phyloP scores from a whole-genome alignment of 202 grass and related monocot genomes.

The Elaeis oleifera region DNA sequence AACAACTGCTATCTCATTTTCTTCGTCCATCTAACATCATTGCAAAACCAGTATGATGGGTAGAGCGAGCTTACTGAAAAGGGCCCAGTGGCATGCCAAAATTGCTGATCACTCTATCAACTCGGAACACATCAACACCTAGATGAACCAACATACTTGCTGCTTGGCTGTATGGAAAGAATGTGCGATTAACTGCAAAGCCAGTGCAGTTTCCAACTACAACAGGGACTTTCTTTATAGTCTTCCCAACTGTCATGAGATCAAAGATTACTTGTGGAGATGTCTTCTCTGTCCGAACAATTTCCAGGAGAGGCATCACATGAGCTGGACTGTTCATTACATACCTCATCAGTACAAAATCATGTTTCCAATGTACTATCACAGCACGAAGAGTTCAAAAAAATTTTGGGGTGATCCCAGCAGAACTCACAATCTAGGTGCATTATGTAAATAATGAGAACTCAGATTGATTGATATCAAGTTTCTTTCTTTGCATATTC shows the following conservation, averaged over 20 bases:
- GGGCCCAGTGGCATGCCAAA: constrained; percentile 99
- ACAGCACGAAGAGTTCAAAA: too few species aligned
- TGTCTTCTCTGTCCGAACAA: constrained; percentile 89
- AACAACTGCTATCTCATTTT: too few species aligned
- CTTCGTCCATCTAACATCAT: too few species aligned
- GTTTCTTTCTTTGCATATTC: too few species aligned
- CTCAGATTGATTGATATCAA: too few species aligned
- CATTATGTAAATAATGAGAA: too few species aligned
- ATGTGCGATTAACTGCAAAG: constrained; percentile 94
- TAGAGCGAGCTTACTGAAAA: constrained; percentile 70
- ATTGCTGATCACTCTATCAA: constrained; percentile 70
- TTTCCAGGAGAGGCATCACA: constrained; percentile 98
- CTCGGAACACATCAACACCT: constrained; percentile 86
- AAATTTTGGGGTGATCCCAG: too few species aligned
- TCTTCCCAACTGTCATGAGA: constrained; percentile 86
- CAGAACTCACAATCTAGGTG: too few species aligned
- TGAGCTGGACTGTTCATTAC: constrained; percentile 76
- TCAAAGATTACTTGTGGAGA: constrained; percentile 88
- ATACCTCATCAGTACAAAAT: background rate
- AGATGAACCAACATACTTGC: constrained; percentile 69
- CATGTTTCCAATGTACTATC: background rate
- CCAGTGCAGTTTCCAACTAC: constrained; percentile 97
- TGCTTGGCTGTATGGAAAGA: constrained; percentile 79
- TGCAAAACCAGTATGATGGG: constrained; percentile 9
- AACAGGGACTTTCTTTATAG: constrained; percentile 96